Evolutionary conservation across 2,329 filamentous ascomycete genomes (phyloP), one percentile per base, ranked within the genome.

Genomic region (Fusarium cicatricum): DNA sequence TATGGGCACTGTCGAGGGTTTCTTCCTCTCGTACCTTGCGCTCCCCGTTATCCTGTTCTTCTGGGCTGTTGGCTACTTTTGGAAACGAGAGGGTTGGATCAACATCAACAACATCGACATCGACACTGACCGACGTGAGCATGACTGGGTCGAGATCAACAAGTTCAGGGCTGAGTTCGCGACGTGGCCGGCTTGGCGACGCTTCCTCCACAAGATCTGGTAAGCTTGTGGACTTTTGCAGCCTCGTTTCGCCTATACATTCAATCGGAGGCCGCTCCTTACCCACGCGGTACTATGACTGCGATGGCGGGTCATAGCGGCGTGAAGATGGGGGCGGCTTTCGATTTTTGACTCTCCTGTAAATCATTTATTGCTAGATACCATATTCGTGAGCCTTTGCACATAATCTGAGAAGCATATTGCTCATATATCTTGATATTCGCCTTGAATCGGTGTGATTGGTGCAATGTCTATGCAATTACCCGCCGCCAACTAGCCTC

Each of bases 81-180:
- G 87, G 88, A 90, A 90, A 79, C 78, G 85, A 41, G 73, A 78
- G 42, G 82, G 82, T 17, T 89, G 84, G 82, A 76, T 88, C 55
- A 79, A 73, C 31, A 77, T 82, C 2, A 71, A 77, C 29, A 76
- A 90, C 58, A 90, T 91, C 62, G 88, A 91, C 64, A 79, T 91
- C 50, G 87, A 90, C 70, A 82, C 81, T 49, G 87, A 86, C 45
- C 82, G 87, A 52, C 82, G 87, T 61, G 82, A 86, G 73, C 80
- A 89, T 52, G 82, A 90, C 70, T 89, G 85, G 85, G 85, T 88
- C 11, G 75, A 76, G 34, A 86, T 88, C 74, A 82, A 87, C 70
- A 80, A 75, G 32, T 77, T 82, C 66, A 78, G 80, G 26, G 80
- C 77, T 32, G 70, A 78, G 71, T 70, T 84, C 16, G 81, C 80